Evolutionary conservation across 345 rosid genomes (phyloP).

Genomic region (Ailanthus altissimus): DNA sequence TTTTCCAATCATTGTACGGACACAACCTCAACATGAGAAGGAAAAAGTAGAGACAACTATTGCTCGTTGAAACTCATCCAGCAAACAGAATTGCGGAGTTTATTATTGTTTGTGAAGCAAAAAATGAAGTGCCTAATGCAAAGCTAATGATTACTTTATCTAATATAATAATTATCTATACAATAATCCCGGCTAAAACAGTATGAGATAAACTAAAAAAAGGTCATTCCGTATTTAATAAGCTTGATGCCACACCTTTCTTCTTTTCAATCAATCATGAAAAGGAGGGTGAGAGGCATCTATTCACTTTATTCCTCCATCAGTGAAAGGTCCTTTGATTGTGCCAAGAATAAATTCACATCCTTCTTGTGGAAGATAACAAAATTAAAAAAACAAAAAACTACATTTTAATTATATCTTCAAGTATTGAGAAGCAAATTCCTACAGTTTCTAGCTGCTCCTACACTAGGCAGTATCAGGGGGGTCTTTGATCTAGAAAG

Average conservation of each 20-base stretch:
- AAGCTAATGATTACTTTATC: background rate
- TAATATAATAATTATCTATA: background rate
- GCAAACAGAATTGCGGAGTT: background rate
- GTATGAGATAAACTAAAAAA: background rate
- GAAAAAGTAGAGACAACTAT: background rate
- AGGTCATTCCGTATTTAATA: background rate
- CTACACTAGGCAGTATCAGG: background rate
- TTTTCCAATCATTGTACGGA: background rate
- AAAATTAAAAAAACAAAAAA: too few species aligned
- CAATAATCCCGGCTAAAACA: background rate
- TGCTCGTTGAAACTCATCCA: constrained; percentile 9
- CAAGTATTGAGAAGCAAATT: constrained; percentile 6
- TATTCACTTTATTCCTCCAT: constrained; percentile 29
- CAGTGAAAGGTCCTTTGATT: background rate
- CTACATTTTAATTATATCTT: too few species aligned
- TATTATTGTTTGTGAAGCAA: background rate
- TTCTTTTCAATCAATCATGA: background rate
- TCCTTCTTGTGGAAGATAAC: constrained; percentile 7
- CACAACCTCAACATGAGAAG: background rate
- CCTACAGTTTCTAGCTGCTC: background rate
- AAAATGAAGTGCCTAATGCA: constrained; percentile 2
- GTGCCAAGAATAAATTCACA: constrained; percentile 13
- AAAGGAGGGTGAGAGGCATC: background rate
- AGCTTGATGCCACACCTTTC: background rate
- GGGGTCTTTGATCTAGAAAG: background rate